Conservation (phyloP, 2,329 filamentous ascomycete genomes). For the Leptodontidium sp. region DNA sequence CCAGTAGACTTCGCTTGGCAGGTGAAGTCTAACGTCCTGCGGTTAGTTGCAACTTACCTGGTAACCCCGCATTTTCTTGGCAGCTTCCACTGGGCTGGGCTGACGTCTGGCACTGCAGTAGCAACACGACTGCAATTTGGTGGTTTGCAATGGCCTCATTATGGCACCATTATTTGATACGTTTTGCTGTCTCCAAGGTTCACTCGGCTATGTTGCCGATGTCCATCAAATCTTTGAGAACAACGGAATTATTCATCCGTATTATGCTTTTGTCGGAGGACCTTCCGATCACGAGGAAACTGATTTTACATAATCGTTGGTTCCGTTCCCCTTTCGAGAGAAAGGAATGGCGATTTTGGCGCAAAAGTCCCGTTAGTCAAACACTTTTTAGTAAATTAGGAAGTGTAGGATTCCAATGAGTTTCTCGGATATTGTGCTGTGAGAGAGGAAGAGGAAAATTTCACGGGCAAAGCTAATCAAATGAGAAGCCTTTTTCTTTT, state of each 20-base stretch:
- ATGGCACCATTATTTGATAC: slow-evolving; percentile 1
- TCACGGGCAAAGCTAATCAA: too few species aligned
- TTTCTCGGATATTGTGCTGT: too few species aligned
- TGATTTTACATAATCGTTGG: too few species aligned
- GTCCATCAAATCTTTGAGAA: not conserved
- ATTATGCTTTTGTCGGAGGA: too few species aligned
- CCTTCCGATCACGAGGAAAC: not conserved
- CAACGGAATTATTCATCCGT: slow-evolving; percentile 5
- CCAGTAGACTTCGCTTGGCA: slow-evolving; percentile 22
- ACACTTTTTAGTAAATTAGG: too few species aligned
- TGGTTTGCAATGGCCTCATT: slow-evolving; percentile 6
- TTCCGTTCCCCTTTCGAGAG: too few species aligned
- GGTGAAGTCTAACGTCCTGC: not conserved
- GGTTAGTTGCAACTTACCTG: not conserved
- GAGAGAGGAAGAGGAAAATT: too few species aligned
- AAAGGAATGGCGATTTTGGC: too few species aligned
- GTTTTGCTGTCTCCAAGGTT: not conserved
- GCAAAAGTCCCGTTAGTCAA: too few species aligned
- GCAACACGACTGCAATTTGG: not conserved
- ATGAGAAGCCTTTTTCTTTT: too few species aligned
- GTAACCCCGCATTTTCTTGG: slow-evolving; percentile 16
- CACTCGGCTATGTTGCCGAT: slow-evolving; percentile 3
- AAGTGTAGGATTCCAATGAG: too few species aligned
- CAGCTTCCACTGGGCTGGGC: slow-evolving; percentile 5
- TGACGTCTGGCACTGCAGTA: not conserved